A percentile compares a stretch with the other conserved stretches of the same genome.
Evolutionary conservation across 768 basidiomycete species (phyloP).

Genomic region (Calocera viscosa): DNA sequence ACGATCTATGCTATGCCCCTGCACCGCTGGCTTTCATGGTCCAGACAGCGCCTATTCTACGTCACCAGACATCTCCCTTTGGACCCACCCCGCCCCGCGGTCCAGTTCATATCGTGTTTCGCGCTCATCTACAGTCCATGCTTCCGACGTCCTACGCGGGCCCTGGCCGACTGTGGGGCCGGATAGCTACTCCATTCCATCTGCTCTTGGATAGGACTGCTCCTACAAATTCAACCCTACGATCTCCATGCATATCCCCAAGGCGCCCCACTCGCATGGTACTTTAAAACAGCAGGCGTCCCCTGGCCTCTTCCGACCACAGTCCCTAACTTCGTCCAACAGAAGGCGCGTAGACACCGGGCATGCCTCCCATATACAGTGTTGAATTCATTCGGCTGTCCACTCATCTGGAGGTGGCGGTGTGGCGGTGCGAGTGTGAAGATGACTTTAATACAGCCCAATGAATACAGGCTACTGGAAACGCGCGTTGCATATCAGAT

Average conservation of each 20-base stretch:
- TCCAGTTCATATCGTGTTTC: neutral
- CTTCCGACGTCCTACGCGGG: neutral
- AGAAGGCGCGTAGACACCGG: constrained; percentile 5
- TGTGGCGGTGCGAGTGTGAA: constrained; percentile 5
- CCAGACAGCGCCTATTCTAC: no score
- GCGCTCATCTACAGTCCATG: neutral
- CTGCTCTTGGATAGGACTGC: neutral
- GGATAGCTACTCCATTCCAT: neutral
- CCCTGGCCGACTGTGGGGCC: neutral
- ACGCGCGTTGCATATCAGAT: neutral
- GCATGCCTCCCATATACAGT: neutral
- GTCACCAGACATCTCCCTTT: no score
- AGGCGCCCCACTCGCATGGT: no score
- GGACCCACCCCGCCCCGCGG: neutral
- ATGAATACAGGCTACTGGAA: neutral
- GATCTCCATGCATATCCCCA: neutral
- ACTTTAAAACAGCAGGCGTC: no score
- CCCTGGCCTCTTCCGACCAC: no score
- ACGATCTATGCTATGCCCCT: neutral
- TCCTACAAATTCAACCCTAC: neutral
- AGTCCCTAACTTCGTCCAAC: neutral
- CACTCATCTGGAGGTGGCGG: neutral
- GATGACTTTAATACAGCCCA: neutral
- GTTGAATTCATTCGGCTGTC: neutral
- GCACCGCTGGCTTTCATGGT: neutral